Percentiles rank a stretch among this genome's conserved stretches.
These are phyloP conservation scores for Acacia concinna DNA, from an alignment of 331 rosid genomes.

Conservation along the genomic window DNA sequence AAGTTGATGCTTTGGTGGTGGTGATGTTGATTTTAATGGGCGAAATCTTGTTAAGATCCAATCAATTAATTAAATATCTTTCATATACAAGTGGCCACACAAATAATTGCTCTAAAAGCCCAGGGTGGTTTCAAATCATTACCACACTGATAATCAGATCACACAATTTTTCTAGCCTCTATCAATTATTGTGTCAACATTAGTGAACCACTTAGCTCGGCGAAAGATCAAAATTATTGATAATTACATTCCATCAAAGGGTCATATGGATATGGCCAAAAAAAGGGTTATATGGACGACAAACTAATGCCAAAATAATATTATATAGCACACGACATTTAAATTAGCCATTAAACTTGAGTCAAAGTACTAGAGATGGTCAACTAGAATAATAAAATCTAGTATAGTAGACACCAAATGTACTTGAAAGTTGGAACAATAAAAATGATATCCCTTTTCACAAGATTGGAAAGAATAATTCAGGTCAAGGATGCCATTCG, in stretches of 20 bases:
- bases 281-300: neutral
- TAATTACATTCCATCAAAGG: neutral
- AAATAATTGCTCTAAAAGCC: neutral
- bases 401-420: neutral
- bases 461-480: neutral
- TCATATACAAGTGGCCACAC: neutral
- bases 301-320: neutral
- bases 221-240: neutral
- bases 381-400: neutral
- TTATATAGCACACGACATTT: neutral
- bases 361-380: neutral
- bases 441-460: neutral
- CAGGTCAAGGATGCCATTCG: neutral
- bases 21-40: neutral
- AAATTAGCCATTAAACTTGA: neutral
- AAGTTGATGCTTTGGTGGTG: neutral
- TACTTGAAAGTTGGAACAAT: neutral
- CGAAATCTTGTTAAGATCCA: neutral
- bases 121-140: neutral
- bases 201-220: neutral
- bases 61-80: neutral
- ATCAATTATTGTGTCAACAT: neutral
- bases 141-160: neutral
- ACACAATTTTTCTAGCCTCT: neutral
- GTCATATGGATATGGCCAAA: too few relatives aligned